Conservation (phyloP, 1,139 yeast genomes). For the Pichia sp. region DNA sequence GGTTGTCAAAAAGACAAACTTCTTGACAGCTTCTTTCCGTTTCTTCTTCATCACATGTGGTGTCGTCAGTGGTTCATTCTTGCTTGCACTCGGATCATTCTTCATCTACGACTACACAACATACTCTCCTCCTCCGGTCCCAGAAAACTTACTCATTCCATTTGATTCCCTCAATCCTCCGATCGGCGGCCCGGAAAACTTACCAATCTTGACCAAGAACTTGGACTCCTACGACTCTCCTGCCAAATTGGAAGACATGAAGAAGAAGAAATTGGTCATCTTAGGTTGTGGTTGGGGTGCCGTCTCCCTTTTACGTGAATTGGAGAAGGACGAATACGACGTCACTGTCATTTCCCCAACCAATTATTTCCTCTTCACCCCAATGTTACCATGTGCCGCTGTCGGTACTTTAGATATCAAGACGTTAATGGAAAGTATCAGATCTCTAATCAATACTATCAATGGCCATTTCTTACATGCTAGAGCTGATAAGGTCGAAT, state of each 20-base stretch:
- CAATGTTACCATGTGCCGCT: conserved; percentile 59
- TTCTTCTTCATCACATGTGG: conserved; percentile 37
- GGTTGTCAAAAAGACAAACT: background rate
- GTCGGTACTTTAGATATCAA: conserved; percentile 56
- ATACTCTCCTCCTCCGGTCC: conserved; percentile 33
- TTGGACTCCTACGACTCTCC: conserved; percentile 53
- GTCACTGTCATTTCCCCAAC: conserved; percentile 62
- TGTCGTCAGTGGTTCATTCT: conserved; percentile 40
- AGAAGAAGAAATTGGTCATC: conserved; percentile 53
- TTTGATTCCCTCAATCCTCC: conserved; percentile 50
- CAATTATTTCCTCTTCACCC: conserved; percentile 58
- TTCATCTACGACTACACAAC: conserved; percentile 65
- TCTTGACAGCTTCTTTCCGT: conserved; percentile 1
- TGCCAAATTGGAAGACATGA: conserved; percentile 37
- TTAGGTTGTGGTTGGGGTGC: conserved; percentile 67
- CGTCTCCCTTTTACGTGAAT: conserved; percentile 44
- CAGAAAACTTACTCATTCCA: conserved; percentile 38
- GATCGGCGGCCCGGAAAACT: conserved; percentile 65
- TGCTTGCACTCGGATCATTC: conserved; percentile 40
- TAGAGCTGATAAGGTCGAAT: conserved; percentile 50
- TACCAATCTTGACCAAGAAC: conserved; percentile 52
- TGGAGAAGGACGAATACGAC: conserved; percentile 50
- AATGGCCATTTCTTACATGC: conserved; percentile 60
- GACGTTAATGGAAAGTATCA: conserved; percentile 57
- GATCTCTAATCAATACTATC: conserved; percentile 46